These are phyloP conservation scores for Stephanodiscus triporus DNA, from an alignment of 108 stramenopile genomes.

Conservation along the genomic window DNA sequence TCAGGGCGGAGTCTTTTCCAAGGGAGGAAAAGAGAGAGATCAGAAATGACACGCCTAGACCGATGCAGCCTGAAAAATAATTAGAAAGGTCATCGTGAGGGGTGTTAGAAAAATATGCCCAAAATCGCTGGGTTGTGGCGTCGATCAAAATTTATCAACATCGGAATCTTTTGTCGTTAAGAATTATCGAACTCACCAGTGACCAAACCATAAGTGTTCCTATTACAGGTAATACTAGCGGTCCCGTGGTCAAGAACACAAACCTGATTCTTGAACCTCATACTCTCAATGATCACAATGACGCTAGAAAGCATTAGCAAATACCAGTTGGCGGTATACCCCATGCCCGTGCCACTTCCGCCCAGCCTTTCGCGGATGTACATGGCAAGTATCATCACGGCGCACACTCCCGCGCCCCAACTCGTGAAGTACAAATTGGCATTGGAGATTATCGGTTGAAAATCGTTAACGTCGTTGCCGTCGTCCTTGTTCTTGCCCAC, in stretches of 20 bases:
- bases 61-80: slow-evolving; percentile 19
- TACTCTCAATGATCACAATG: slow-evolving; percentile 49
- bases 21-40: slow-evolving; percentile 45
- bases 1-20: slow-evolving; percentile 48
- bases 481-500: slow-evolving; percentile 31
- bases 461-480: slow-evolving; percentile 19
- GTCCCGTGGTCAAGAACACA: slow-evolving; percentile 35
- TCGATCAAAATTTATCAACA: no score
- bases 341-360: slow-evolving; percentile 34
- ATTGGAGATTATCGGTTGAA: slow-evolving; percentile 46
- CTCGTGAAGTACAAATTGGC: slow-evolving; percentile 49
- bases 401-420: slow-evolving; percentile 34
- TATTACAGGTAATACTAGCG: slow-evolving; percentile 19
- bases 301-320: slow-evolving; percentile 41
- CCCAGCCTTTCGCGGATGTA: slow-evolving; percentile 46
- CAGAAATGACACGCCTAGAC: slow-evolving; percentile 41
- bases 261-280: slow-evolving; percentile 53
- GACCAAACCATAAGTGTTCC: slow-evolving; percentile 45
- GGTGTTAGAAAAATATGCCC: neutral
- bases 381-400: slow-evolving; percentile 32
- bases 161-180: no score
- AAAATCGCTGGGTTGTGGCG: no score
- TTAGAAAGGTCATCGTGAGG: neutral
- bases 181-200: slow-evolving; percentile 28
- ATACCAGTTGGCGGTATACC: slow-evolving; percentile 48